These are phyloP conservation scores for Claviceps sp. DNA, from an alignment of 2,329 filamentous ascomycete species.

Conservation along the genomic window DNA sequence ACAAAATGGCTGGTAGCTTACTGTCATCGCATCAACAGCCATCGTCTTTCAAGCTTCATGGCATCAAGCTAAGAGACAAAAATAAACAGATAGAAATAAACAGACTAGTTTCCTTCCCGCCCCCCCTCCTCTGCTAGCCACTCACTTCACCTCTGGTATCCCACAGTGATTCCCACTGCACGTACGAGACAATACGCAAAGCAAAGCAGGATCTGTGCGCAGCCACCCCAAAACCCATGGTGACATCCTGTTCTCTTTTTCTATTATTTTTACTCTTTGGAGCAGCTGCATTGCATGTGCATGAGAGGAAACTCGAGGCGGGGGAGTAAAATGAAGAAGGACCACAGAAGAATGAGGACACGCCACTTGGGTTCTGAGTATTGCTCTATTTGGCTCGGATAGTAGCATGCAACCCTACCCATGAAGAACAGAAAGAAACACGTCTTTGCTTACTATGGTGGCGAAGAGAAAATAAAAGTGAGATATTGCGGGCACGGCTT, in stretches of 20 bases:
- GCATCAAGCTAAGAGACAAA: no score
- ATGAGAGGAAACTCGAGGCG: background rate
- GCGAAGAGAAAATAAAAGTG: background rate
- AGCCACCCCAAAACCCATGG: background rate
- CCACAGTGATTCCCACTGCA: background rate
- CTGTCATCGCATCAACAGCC: background rate
- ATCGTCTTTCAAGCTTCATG: background rate
- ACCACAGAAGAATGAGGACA: background rate
- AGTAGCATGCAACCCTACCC: no score
- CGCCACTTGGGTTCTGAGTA: background rate
- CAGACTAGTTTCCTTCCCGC: no score
- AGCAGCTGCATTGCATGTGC: background rate
- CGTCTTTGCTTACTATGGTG: background rate
- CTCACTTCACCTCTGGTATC: no score
- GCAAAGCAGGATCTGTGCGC: background rate
- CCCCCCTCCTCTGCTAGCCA: no score
- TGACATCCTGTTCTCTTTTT: background rate
- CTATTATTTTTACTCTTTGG: background rate
- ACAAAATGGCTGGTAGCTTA: background rate
- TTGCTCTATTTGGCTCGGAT: no score
- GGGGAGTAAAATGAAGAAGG: background rate
- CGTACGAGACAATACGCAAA: background rate
- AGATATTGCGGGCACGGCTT: background rate
- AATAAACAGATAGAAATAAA: no score
- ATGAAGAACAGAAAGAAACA: background rate